These are phyloP conservation scores for Geoglossum glabrum DNA, from an alignment of 495 filamentous ascomycete genomes.

Conservation along the genomic window DNA sequence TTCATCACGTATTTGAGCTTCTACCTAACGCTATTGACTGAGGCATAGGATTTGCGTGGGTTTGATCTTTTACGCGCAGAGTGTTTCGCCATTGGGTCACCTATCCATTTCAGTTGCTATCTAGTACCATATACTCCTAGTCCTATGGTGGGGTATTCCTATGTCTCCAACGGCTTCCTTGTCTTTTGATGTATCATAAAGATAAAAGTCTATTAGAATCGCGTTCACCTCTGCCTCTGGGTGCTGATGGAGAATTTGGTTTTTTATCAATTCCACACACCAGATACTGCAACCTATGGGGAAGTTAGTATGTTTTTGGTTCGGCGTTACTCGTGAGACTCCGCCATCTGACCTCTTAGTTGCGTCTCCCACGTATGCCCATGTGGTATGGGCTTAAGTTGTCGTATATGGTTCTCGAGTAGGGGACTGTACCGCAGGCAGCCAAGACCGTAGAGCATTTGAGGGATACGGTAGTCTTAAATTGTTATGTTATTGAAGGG, in stretches of 20 bases:
- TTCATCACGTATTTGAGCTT: no score
- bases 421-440: constrained; percentile 69
- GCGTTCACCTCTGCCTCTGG: constrained; percentile 62
- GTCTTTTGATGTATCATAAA: constrained; percentile 85
- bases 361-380: constrained; percentile 76
- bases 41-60: neutral
- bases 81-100: no score
- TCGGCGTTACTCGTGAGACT: neutral
- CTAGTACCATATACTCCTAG: constrained; percentile 89
- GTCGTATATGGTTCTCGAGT: constrained; percentile 46
- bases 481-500: constrained; percentile 1
- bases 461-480: constrained; percentile 82
- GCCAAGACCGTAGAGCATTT: constrained; percentile 71
- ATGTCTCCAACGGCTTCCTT: constrained; percentile 34
- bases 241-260: constrained; percentile 57
- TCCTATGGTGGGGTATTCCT: constrained; percentile 71
- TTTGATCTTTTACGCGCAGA: no score
- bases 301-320: neutral
- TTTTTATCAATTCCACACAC: constrained; percentile 74
- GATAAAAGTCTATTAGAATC: constrained; percentile 85
- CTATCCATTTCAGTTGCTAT: neutral
- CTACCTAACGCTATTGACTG: no score
- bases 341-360: constrained; percentile 39
- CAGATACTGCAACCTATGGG: constrained; percentile 56
- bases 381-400: constrained; percentile 38